phyloP scores from a whole-genome alignment of 2,329 filamentous ascomycete genomes.

The Stagonosporopsis chrysanthemi region DNA sequence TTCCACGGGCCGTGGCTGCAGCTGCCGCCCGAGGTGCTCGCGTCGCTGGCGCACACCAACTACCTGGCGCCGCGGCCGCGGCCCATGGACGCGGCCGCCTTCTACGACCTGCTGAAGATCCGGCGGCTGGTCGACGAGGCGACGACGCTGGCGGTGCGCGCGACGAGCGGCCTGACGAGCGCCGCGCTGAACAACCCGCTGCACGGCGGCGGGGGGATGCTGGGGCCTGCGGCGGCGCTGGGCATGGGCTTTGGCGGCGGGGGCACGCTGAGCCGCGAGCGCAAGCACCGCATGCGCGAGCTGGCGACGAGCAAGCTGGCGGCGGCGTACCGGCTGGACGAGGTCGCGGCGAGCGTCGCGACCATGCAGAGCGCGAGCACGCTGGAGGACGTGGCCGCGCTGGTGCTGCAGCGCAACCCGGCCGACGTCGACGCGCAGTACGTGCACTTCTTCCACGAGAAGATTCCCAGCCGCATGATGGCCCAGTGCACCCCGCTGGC shows the following conservation, averaged over 20 bases:
- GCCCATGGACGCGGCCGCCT: slow-evolving; percentile 79
- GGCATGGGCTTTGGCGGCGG: slow-evolving; percentile 49
- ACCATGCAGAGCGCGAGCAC: slow-evolving; percentile 83
- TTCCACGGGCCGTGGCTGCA: slow-evolving; percentile 87
- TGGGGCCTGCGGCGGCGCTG: too few relatives aligned
- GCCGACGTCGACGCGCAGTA: slow-evolving; percentile 78
- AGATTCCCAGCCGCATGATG: slow-evolving; percentile 78
- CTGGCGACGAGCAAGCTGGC: slow-evolving; percentile 80
- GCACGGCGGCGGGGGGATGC: slow-evolving; percentile 5
- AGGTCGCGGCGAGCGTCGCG: slow-evolving; percentile 82
- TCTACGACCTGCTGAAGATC: slow-evolving; percentile 86
- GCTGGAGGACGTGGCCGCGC: slow-evolving; percentile 76
- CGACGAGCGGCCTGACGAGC: slow-evolving; percentile 75
- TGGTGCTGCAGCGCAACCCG: slow-evolving; percentile 75
- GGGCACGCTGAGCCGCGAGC: slow-evolving; percentile 75
- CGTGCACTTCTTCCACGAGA: slow-evolving; percentile 93
- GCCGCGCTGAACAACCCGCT: slow-evolving; percentile 64
- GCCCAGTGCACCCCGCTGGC: slow-evolving; percentile 74
- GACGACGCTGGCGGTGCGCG: slow-evolving; percentile 77
- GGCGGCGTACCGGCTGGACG: slow-evolving; percentile 79
- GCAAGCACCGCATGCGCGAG: slow-evolving; percentile 80
- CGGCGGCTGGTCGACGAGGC: slow-evolving; percentile 81
- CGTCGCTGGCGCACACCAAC: slow-evolving; percentile 79
- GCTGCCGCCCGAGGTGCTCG: slow-evolving; percentile 78
- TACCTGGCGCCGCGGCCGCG: slow-evolving; percentile 78